A percentile compares a stretch with the other conserved stretches of the same genome.
These are phyloP conservation scores for Colletotrichum tamarilloi DNA, from an alignment of 2,329 filamentous ascomycete species.

Conservation along the genomic window DNA sequence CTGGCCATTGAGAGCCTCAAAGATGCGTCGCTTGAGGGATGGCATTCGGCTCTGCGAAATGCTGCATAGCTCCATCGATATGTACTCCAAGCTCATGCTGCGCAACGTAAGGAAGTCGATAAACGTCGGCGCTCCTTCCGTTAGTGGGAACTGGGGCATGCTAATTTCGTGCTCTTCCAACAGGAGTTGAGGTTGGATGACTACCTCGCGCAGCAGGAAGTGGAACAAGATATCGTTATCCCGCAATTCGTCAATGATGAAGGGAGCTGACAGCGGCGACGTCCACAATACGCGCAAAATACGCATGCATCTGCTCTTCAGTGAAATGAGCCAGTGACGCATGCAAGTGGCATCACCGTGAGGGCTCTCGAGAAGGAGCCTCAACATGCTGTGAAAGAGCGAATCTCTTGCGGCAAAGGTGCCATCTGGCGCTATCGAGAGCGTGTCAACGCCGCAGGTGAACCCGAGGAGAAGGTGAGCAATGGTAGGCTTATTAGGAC, in stretches of 20 bases:
- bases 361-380: constrained; percentile 77
- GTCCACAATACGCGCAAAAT: constrained; percentile 86
- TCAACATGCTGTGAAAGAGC: constrained; percentile 84
- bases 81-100: constrained; percentile 84
- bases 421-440: constrained; percentile 76
- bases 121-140: constrained; percentile 74
- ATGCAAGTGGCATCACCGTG: constrained; percentile 71
- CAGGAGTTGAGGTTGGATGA: constrained; percentile 74
- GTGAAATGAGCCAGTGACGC: constrained; percentile 74
- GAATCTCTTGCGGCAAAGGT: constrained; percentile 79
- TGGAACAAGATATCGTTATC: constrained; percentile 83
- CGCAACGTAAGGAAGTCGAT: constrained; percentile 83
- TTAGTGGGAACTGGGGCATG: constrained; percentile 75
- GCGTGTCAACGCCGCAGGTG: constrained; percentile 75
- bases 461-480: constrained; percentile 94
- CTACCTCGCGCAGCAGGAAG: constrained; percentile 76
- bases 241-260: constrained; percentile 84
- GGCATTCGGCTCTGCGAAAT: constrained; percentile 78
- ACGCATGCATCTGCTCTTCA: constrained; percentile 76
- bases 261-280: constrained; percentile 79
- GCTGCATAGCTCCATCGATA: constrained; percentile 84
- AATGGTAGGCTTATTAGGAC: constrained; percentile 82
- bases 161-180: constrained; percentile 79
- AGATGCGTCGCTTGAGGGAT: constrained; percentile 74
- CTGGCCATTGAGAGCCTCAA: constrained; percentile 82